These are phyloP conservation scores for Lentinula boryana DNA, from an alignment of 768 basidiomycete genomes.

Conservation along the genomic window DNA sequence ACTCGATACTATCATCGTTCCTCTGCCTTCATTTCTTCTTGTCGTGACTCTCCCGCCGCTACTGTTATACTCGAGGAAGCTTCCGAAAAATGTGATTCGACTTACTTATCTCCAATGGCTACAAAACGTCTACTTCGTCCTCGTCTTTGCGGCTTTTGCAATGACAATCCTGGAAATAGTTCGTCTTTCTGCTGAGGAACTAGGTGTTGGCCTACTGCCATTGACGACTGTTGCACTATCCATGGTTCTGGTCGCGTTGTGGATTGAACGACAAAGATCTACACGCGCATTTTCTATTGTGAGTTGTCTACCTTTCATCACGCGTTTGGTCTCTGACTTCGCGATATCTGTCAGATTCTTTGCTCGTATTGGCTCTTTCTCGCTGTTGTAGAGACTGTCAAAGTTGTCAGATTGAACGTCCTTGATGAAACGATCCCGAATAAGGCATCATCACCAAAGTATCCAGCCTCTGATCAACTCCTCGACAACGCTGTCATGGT, in stretches of 20 bases:
- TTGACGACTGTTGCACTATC: slow-evolving; percentile 15
- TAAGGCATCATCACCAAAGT: neutral
- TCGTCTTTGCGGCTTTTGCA: slow-evolving; percentile 17
- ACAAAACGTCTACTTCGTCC: slow-evolving; percentile 18
- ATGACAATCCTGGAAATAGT: slow-evolving; percentile 25
- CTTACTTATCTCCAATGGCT: slow-evolving; percentile 13
- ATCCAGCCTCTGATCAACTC: slow-evolving; percentile 4
- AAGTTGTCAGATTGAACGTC: slow-evolving; percentile 5
- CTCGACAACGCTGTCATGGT: slow-evolving; percentile 8
- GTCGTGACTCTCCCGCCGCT: slow-evolving; percentile 9
- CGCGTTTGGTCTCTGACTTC: neutral
- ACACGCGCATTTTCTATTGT: neutral
- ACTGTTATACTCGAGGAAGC: slow-evolving; percentile 3
- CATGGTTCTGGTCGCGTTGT: slow-evolving; percentile 6
- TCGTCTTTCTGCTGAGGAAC: slow-evolving; percentile 18
- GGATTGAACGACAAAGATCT: neutral
- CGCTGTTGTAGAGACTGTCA: neutral
- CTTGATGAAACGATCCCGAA: slow-evolving; percentile 4
- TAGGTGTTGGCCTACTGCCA: slow-evolving; percentile 24
- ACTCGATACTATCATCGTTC: slow-evolving; percentile 21
- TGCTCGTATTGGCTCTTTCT: slow-evolving; percentile 4
- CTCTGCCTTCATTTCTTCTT: slow-evolving; percentile 22
- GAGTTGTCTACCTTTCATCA: neutral
- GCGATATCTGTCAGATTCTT: neutral
- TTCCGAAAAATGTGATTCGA: neutral